Evolutionary conservation across 1,284 basidiomycete species (phyloP).

Genomic region (Apiotrichum sp.): DNA sequence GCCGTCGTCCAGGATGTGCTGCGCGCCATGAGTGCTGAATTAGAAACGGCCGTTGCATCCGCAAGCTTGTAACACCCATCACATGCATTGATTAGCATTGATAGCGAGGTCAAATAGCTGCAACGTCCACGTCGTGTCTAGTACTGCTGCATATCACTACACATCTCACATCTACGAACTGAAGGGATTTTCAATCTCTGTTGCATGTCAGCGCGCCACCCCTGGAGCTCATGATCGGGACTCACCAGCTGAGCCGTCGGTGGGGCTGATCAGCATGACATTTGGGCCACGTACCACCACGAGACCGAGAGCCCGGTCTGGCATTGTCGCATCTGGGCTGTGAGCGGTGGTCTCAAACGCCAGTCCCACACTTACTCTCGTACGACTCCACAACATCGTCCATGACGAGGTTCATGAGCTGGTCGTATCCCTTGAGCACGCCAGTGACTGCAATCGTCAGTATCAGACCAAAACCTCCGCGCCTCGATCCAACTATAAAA

Average conservation of each 20-base stretch:
- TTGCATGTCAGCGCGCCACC: neutral
- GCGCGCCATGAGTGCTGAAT: constrained; percentile 11
- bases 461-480: neutral
- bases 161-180: constrained; percentile 5
- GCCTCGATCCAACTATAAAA: too few species aligned
- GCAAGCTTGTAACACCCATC: constrained; percentile 4
- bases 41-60: constrained; percentile 12
- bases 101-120: too few species aligned
- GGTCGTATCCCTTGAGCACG: constrained; percentile 90
- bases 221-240: neutral
- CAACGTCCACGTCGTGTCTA: neutral
- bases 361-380: constrained; percentile 37
- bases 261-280: constrained; percentile 83
- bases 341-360: too few species aligned
- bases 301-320: constrained; percentile 65
- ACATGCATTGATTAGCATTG: constrained; percentile 10
- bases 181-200: constrained; percentile 48
- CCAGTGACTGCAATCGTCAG: constrained; percentile 64
- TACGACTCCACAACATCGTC: constrained; percentile 48
- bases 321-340: constrained; percentile 57
- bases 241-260: constrained; percentile 72
- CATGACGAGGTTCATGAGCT: constrained; percentile 81
- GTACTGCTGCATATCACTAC: neutral
- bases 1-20: constrained; percentile 15
- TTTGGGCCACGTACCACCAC: constrained; percentile 87